A percentile compares a stretch with the other conserved stretches of the same genome.
Evolutionary conservation across 768 basidiomycete genomes (phyloP).

Genomic region (Boletus vinaceobasis): DNA sequence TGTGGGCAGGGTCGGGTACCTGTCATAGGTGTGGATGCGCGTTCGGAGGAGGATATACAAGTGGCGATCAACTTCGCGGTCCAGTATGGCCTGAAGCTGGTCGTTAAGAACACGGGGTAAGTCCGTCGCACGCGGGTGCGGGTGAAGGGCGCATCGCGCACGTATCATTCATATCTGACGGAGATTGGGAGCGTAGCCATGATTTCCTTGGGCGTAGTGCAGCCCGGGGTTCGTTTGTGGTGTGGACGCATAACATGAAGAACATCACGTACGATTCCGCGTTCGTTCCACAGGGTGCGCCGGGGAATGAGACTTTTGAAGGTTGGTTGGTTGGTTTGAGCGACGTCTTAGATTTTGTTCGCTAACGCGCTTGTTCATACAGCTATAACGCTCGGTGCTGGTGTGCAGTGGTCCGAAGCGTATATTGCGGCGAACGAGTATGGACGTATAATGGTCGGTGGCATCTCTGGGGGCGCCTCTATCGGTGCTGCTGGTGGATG

Average conservation of each 20-base stretch:
- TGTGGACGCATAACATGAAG: conserved; percentile 43
- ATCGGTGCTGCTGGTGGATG: conserved; percentile 50
- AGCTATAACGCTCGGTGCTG: conserved; percentile 36
- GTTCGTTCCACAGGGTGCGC: conserved; percentile 34
- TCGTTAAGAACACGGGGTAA: conserved; percentile 25
- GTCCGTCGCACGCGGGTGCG: background rate
- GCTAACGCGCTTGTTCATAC: conserved; percentile 12
- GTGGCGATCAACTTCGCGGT: conserved; percentile 21
- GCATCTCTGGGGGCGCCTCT: conserved; percentile 36
- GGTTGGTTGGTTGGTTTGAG: background rate
- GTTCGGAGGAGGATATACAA: conserved; percentile 17
- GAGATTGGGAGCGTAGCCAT: conserved; percentile 20
- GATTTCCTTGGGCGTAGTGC: conserved; percentile 40
- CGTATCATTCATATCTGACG: background rate
- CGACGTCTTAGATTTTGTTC: background rate
- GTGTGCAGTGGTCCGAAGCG: conserved; percentile 45
- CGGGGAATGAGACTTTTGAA: conserved; percentile 2
- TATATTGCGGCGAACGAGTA: conserved; percentile 39
- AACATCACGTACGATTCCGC: conserved; percentile 32
- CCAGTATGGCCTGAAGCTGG: conserved; percentile 15
- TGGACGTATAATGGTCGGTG: conserved; percentile 45
- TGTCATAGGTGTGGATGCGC: conserved; percentile 19
- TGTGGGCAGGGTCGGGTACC: conserved; percentile 22
- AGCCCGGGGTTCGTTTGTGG: conserved; percentile 34
- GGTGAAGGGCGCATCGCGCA: background rate